Evolutionary conservation across 495 filamentous ascomycete species (phyloP), one percentile per base, ranked within the genome.

Genomic region (Entonaema liquescens): DNA sequence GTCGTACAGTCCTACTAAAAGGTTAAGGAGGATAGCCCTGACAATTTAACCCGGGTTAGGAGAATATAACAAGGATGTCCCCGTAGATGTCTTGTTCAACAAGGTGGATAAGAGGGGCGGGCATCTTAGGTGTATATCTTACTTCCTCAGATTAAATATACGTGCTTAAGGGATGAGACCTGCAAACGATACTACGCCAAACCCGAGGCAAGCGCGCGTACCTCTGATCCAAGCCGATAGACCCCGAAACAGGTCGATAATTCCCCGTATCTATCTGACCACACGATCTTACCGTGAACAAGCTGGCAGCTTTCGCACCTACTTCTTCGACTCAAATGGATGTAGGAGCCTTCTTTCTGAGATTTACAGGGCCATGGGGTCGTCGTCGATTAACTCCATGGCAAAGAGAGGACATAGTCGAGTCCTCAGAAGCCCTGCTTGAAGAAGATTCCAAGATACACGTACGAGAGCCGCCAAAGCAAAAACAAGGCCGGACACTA

Each of bases 371-470:
- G 12, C 19, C 40, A 2, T 47, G 54, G 54, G n/a, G 11, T 29
- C 42, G 17, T 13, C 33, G 3, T n/a, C 2, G 13, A 11, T n/a
- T n/a, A 23, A 59, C 17, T 55, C 31, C 25, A 50, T 63, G 42
- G 53, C 33, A 5, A 44, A 13, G 31, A 8, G 67, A 59, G 15
- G 67, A 59, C 12, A 4, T 4, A 8, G 40, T 29, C 12, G 59
- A 59, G 19, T 69, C 42, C 54, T 63, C 54, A 19, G 54, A 59
- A 26, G 53, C 59, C 33, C 36, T 69, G 17, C 67, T 63, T 8
- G 33, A 59, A 36, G 53, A 54, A 2, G 26, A 69, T 33, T 0
- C 15, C 13, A 21, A 59, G 2, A 53, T 5, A 5, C 2, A 23
- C 15, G 6, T 0, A 13, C 12, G 12, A 6, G 15, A 12, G 33